Evolutionary conservation across 2,329 filamentous ascomycete genomes (phyloP).

Genomic region (Fulvia fulva): DNA sequence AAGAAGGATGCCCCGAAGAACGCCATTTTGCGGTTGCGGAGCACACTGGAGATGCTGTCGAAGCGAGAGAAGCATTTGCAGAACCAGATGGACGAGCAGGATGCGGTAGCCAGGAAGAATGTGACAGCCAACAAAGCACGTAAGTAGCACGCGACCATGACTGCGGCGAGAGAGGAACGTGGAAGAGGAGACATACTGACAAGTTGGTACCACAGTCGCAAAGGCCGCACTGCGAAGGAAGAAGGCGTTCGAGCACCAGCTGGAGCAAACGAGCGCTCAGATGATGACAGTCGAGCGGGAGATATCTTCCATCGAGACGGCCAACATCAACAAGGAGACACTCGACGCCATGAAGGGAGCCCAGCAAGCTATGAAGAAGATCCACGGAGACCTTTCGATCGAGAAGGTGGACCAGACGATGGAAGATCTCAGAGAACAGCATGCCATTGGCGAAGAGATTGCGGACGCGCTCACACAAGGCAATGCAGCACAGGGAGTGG

Average conservation of each 20-base stretch:
- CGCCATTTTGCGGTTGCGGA: constrained; percentile 81
- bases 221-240: constrained; percentile 88
- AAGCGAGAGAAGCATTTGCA: constrained; percentile 91
- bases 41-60: constrained; percentile 94
- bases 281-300: constrained; percentile 91
- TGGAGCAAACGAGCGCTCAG: constrained; percentile 85
- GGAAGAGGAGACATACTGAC: neutral
- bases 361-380: constrained; percentile 83
- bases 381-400: constrained; percentile 84
- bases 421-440: constrained; percentile 88
- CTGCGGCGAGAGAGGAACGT: neutral
- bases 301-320: constrained; percentile 93
- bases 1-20: constrained; percentile 96
- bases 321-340: constrained; percentile 98
- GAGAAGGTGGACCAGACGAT: constrained; percentile 95
- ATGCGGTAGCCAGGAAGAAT: constrained; percentile 81
- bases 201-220: constrained; percentile 58
- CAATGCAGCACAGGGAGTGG: constrained; percentile 65
- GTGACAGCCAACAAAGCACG: constrained; percentile 86
- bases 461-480: constrained; percentile 73
- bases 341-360: constrained; percentile 91
- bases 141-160: constrained; percentile 46
- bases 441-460: constrained; percentile 90
- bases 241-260: constrained; percentile 86
- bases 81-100: constrained; percentile 89